Evolutionary conservation across 2,329 filamentous ascomycete species (phyloP).

Genomic region (Microsporum canis): DNA sequence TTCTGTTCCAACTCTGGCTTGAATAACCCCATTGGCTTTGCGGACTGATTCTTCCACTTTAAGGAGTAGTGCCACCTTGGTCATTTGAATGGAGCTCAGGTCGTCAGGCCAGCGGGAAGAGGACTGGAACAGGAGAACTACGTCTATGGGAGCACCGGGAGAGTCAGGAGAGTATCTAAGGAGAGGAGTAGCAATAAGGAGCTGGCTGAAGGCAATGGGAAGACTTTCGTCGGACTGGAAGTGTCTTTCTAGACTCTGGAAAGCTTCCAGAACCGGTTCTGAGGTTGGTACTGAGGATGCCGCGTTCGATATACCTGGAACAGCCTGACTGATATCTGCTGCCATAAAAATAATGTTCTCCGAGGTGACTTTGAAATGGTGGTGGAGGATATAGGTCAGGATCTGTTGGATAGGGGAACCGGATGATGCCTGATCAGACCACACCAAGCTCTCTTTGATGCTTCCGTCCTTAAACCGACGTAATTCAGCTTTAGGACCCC

Average conservation of each 20-base stretch:
- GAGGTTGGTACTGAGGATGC: constrained; percentile 41
- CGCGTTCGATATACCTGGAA: constrained; percentile 23
- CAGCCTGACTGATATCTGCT: constrained; percentile 37
- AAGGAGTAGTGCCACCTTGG: constrained; percentile 77
- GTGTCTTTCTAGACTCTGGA: constrained; percentile 62
- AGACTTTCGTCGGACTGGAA: constrained; percentile 69
- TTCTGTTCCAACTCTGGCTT: constrained; percentile 67
- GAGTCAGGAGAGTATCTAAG: constrained; percentile 56
- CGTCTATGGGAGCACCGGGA: constrained; percentile 51
- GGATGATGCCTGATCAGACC: constrained; percentile 53
- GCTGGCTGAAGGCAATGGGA: constrained; percentile 72
- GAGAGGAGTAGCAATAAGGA: constrained; percentile 60
- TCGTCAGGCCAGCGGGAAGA: constrained; percentile 92
- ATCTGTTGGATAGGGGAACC: constrained; percentile 68
- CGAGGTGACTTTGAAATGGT: constrained; percentile 51
- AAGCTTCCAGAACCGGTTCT: constrained; percentile 56
- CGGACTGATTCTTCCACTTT: constrained; percentile 63
- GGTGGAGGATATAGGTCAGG: constrained; percentile 55
- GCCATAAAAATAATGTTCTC: constrained; percentile 44
- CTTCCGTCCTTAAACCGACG: constrained; percentile 91
- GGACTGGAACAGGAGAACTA: constrained; percentile 83
- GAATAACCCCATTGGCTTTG: constrained; percentile 48
- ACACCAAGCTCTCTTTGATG: constrained; percentile 84
- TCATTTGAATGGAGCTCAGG: constrained; percentile 77
- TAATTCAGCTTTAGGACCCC: constrained; percentile 87